Base-by-base conservation (phyloP, 768 basidiomycete genomes). In the Lyophyllum decastes region DNA sequence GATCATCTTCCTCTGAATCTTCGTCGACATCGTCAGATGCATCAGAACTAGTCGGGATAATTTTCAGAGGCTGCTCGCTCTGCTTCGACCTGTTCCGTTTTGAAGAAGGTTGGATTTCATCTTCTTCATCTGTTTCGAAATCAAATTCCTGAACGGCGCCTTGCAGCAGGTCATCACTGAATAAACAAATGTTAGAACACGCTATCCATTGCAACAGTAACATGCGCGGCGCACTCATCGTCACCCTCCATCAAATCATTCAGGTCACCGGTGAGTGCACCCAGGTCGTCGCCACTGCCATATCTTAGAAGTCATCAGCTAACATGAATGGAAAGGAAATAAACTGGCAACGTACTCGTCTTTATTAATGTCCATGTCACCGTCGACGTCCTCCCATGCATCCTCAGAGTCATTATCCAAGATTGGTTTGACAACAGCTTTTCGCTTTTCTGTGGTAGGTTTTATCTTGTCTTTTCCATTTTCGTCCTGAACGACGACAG, bases 381-480 rank as follows among this genome's bases (percentile, higher is more conserved):
- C 82, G 52, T 82, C 76, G 35, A 87, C 78, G 68, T 80, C 83
- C 65, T 88, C 88, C 88, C 87, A 86, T 16, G 82, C 81, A 61
- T 82, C 82, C 54, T 73, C 79, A 46, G 73, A 75, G 35, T 65
- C 70, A 30, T 61, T 53, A 50, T 65, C 64, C 63, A 52, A 50
- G 61, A 45, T 67, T 57, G 56, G 41, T 62, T 65, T 45, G 53
- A 47, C 57, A 25, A 51, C 52, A 52, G 55, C 34, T 59, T 64
- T 71, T 60, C 33, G 26, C 17, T 54, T 69, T 54, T 59, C 66
- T 61, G n/a, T 61, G 48, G 59, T 55, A 59, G 35, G 52, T 64
- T 40, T 69, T 80, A 44, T 60, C 21, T 55, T 59, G 19, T 51
- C 50, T 34, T 49, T 54, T 80, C 38, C 61, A 22, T 53, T 59